phyloP scores from a whole-genome alignment of 169 alveolate genomes.

The Ichthyophthirius multifiliis region DNA sequence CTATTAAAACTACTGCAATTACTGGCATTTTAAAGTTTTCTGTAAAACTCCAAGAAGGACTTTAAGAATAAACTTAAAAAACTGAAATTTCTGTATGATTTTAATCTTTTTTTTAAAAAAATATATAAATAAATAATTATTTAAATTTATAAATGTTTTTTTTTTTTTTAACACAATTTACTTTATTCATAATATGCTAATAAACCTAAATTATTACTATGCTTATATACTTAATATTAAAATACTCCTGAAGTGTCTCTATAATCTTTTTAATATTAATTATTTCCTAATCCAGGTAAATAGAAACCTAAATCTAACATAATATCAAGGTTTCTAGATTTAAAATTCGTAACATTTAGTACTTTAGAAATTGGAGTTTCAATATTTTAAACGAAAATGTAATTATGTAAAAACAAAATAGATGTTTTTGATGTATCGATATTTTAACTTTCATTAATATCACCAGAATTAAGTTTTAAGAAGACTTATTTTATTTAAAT shows the following conservation, averaged over 20 bases:
- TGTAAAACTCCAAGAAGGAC: constrained; percentile 2
- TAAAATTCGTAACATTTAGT: background rate
- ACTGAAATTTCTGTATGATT: background rate
- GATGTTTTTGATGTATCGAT: background rate
- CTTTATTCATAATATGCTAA: background rate
- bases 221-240: background rate
- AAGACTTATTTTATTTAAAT: background rate
- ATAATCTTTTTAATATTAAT: background rate
- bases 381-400: background rate
- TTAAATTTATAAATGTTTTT: too few species aligned
- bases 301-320: constrained; percentile 11
- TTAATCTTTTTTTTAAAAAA: too few species aligned
- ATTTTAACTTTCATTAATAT: background rate
- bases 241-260: background rate
- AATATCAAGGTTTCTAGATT: background rate
- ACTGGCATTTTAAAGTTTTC: constrained; percentile 8
- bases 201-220: background rate
- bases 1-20: background rate
- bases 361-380: background rate
- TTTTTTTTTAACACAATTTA: too few species aligned
- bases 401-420: background rate
- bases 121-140: too few species aligned
- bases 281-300: background rate
- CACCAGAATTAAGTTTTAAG: background rate
- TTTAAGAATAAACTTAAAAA: background rate